A percentile compares a stretch with the other conserved stretches of the same genome.
Conservation (phyloP, 441 rosid genomes). For the Arabidopsis lyrata region DNA sequence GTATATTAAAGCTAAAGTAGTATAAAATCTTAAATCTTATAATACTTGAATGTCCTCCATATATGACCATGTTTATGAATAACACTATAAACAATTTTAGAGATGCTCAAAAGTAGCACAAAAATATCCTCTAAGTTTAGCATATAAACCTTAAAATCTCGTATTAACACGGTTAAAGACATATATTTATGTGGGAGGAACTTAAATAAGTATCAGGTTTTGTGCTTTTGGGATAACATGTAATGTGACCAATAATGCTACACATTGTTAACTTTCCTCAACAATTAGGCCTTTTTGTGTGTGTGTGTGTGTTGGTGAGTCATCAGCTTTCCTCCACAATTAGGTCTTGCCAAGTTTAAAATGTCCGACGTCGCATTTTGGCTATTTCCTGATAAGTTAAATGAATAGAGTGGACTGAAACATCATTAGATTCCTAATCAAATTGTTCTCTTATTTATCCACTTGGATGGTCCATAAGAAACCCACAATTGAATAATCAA, state of each 20-base stretch:
- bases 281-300: too few relatives aligned
- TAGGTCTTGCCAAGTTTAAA: not conserved
- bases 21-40: not conserved
- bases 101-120: not conserved
- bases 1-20: not conserved
- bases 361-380: not conserved
- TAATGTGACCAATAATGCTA: too few relatives aligned
- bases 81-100: too few relatives aligned
- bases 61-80: too few relatives aligned
- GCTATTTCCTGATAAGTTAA: not conserved
- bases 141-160: not conserved
- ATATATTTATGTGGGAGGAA: too few relatives aligned
- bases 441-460: conserved; percentile 34
- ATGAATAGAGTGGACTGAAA: conserved; percentile 38
- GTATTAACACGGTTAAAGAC: not conserved
- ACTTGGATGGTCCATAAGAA: conserved; percentile 28
- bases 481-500: conserved; percentile 18
- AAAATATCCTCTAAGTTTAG: not conserved
- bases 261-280: too few relatives aligned
- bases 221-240: too few relatives aligned
- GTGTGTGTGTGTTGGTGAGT: too few relatives aligned
- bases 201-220: too few relatives aligned
- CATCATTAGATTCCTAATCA: conserved; percentile 36
- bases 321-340: too few relatives aligned
- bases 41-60: too few relatives aligned